Evolutionary conservation across 2,329 filamentous ascomycete species (phyloP).

Genomic region (Aspergillus pseudotamarii): DNA sequence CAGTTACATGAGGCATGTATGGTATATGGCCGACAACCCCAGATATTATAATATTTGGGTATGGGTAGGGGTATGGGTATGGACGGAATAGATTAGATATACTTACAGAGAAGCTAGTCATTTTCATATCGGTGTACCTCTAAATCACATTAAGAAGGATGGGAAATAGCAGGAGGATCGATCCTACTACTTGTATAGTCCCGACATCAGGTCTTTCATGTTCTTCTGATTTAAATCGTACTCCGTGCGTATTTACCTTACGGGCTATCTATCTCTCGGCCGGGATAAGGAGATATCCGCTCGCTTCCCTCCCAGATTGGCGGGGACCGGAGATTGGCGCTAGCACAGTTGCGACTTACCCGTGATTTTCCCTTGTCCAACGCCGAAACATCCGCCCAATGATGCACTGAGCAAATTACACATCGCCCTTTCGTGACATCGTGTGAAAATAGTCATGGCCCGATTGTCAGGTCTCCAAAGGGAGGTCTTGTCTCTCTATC

Average conservation of each 20-base stretch:
- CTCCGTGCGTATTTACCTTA: too few relatives aligned
- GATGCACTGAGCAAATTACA: not conserved
- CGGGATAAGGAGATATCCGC: constrained; percentile 8
- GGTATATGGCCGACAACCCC: not conserved
- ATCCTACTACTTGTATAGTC: not conserved
- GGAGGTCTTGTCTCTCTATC: constrained; percentile 84
- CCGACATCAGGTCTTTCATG: not conserved
- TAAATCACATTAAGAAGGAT: not conserved
- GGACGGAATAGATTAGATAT: not conserved
- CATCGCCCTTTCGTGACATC: not conserved
- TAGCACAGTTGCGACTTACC: not conserved
- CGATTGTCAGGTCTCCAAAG: constrained; percentile 83
- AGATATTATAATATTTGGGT: not conserved
- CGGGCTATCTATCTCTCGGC: not conserved
- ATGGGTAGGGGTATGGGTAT: not conserved
- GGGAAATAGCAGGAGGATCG: not conserved
- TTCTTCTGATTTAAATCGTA: not conserved
- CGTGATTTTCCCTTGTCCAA: constrained; percentile 2
- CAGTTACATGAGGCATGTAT: not conserved
- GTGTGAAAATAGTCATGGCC: constrained; percentile 26
- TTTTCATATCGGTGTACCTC: constrained; percentile 19
- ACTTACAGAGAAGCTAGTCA: constrained; percentile 54
- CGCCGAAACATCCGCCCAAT: not conserved
- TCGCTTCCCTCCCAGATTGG: constrained; percentile 14
- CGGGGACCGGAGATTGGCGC: constrained; percentile 25